Conservation (phyloP, 176 grass and related monocot genomes). For the Triticum dicoccoides region DNA sequence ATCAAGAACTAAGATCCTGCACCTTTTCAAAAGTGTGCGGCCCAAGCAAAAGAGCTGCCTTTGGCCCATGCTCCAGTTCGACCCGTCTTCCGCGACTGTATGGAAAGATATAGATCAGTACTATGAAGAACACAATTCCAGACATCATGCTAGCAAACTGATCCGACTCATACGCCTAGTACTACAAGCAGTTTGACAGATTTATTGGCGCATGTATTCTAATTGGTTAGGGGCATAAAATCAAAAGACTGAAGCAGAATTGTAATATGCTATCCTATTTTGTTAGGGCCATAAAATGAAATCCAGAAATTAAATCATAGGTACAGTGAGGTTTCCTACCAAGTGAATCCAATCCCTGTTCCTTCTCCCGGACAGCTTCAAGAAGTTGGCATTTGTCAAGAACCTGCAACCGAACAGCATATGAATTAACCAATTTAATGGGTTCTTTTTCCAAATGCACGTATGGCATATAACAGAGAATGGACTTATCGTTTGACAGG, state of each 20-base stretch:
- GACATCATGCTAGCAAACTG: not conserved
- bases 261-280: not conserved
- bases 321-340: slow-evolving; percentile 36
- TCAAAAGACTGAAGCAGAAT: not conserved
- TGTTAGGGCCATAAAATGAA: not conserved
- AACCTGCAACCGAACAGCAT: slow-evolving; percentile 41
- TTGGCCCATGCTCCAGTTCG: slow-evolving; percentile 99
- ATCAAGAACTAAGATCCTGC: slow-evolving; percentile 74
- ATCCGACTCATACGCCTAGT: not conserved
- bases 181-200: not conserved
- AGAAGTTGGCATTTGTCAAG: slow-evolving; percentile 90
- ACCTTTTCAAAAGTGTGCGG: slow-evolving; percentile 68
- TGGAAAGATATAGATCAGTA: slow-evolving; percentile 44
- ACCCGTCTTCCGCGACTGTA: slow-evolving; percentile 82
- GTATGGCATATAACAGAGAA: slow-evolving; percentile 11
- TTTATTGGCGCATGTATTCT: not conserved
- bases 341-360: slow-evolving; percentile 69
- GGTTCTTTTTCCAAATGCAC: not conserved
- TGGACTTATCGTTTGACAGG: not conserved
- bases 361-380: slow-evolving; percentile 83
- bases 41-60: slow-evolving; percentile 93
- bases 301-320: not conserved
- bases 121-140: not conserved
- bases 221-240: not conserved
- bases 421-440: not conserved